Percentiles rank a stretch among this genome's conserved stretches.
Conservation (phyloP, 2,329 filamentous ascomycete species). For the Purpureocillium lavendulum region DNA sequence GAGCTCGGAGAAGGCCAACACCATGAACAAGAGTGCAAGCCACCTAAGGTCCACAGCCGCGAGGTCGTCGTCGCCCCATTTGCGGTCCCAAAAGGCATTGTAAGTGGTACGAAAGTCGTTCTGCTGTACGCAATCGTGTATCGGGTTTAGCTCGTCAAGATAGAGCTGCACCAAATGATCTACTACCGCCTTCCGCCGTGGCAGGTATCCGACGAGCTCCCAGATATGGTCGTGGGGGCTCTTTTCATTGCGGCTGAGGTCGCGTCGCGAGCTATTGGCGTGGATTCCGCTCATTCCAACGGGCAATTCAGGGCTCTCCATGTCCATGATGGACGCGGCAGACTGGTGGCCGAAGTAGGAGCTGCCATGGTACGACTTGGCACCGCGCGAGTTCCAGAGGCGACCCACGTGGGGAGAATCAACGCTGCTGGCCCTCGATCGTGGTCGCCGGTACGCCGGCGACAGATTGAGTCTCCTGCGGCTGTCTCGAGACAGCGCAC, state of each 20-base stretch:
- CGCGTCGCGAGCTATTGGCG: conserved; percentile 1
- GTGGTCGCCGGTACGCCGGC: not conserved
- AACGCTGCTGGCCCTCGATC: not conserved
- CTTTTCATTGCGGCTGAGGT: conserved; percentile 9
- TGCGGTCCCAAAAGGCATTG: conserved; percentile 27
- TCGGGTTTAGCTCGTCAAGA: conserved; percentile 25
- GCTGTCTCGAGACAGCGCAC: no score
- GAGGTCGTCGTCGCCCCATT: conserved; percentile 30
- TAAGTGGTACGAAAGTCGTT: conserved; percentile 24
- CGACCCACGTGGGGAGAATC: conserved; percentile 12
- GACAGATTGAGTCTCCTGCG: no score
- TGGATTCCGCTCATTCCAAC: conserved; percentile 11
- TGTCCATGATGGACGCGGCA: conserved; percentile 21
- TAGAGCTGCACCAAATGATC: conserved; percentile 25
- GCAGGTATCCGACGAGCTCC: conserved; percentile 29
- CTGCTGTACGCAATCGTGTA: conserved; percentile 26
- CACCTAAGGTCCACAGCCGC: conserved; percentile 29
- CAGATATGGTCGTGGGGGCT: conserved; percentile 25
- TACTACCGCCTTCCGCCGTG: conserved; percentile 25
- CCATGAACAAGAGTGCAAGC: conserved; percentile 31
- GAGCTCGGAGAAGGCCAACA: conserved; percentile 28
- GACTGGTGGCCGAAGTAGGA: conserved; percentile 24
- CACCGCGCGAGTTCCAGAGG: conserved; percentile 19
- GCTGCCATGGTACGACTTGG: conserved; percentile 20
- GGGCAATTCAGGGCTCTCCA: conserved; percentile 14